phyloP scores from a whole-genome alignment of 1,139 yeast genomes.

The Suhomyces anneliseae region DNA sequence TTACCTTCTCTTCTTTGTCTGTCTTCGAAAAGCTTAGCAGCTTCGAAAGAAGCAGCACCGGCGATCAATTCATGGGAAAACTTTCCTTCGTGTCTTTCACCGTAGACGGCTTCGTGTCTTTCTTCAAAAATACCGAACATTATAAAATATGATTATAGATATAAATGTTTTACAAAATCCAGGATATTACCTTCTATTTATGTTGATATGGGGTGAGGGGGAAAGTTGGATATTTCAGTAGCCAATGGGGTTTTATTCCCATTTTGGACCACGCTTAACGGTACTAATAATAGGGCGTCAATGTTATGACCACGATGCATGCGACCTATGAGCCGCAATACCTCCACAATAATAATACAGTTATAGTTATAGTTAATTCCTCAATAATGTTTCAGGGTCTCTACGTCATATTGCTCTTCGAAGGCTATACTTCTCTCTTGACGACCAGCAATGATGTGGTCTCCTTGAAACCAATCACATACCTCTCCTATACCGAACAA shows the following conservation, averaged over 20 bases:
- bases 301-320: not conserved
- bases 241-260: not conserved
- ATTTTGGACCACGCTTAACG: not conserved
- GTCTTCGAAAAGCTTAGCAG: conserved; percentile 33
- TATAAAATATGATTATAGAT: conserved; percentile 10
- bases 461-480: too few relatives aligned
- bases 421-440: too few relatives aligned
- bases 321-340: not conserved
- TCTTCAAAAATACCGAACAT: conserved; percentile 21
- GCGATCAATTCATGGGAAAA: conserved; percentile 35
- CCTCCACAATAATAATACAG: not conserved
- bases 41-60: conserved; percentile 38
- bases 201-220: not conserved
- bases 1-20: conserved; percentile 35
- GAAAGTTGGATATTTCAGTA: not conserved
- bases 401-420: too few relatives aligned
- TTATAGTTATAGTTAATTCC: too few relatives aligned
- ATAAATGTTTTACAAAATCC: not conserved
- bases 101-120: conserved; percentile 27
- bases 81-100: conserved; percentile 31
- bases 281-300: not conserved
- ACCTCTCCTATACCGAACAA: too few relatives aligned
- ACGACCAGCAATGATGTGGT: too few relatives aligned
- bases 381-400: too few relatives aligned
- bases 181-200: not conserved